Conservation (phyloP, 2,329 filamentous ascomycete genomes). For the Fusarium longipes region DNA sequence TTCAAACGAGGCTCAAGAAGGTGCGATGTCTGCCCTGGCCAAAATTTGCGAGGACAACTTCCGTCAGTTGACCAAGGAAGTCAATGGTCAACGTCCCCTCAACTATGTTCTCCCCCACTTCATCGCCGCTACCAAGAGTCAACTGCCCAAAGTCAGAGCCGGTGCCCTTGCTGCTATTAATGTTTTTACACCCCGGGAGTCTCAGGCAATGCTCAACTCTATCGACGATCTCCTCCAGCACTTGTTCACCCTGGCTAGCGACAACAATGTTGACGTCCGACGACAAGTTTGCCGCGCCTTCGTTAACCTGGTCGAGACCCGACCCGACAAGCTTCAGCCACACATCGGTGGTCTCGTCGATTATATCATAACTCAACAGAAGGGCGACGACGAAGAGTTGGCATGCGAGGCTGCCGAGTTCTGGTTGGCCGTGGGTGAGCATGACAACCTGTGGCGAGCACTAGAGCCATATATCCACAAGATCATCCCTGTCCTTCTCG, state of each 20-base stretch:
- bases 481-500: slow-evolving; percentile 89
- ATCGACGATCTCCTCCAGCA: slow-evolving; percentile 85
- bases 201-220: slow-evolving; percentile 81
- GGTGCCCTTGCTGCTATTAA: slow-evolving; percentile 88
- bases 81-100: slow-evolving; percentile 88
- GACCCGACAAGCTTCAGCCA: slow-evolving; percentile 89
- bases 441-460: slow-evolving; percentile 79
- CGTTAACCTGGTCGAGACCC: slow-evolving; percentile 88
- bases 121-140: slow-evolving; percentile 84
- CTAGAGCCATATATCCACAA: slow-evolving; percentile 82
- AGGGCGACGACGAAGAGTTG: slow-evolving; percentile 86
- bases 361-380: slow-evolving; percentile 92
- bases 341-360: slow-evolving; percentile 90
- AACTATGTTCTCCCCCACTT: slow-evolving; percentile 91
- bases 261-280: slow-evolving; percentile 83
- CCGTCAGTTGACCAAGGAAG: slow-evolving; percentile 85
- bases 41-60: slow-evolving; percentile 98
- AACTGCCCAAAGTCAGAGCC: slow-evolving; percentile 80
- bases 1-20: slow-evolving; percentile 82
- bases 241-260: slow-evolving; percentile 83
- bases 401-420: slow-evolving; percentile 97
- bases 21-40: slow-evolving; percentile 89
- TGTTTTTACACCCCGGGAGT: slow-evolving; percentile 87
- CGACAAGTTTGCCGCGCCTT: slow-evolving; percentile 94
- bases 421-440: slow-evolving; percentile 93